phyloP scores from a whole-genome alignment of 148 eudicot species.

The Dysphania ambrosioides region DNA sequence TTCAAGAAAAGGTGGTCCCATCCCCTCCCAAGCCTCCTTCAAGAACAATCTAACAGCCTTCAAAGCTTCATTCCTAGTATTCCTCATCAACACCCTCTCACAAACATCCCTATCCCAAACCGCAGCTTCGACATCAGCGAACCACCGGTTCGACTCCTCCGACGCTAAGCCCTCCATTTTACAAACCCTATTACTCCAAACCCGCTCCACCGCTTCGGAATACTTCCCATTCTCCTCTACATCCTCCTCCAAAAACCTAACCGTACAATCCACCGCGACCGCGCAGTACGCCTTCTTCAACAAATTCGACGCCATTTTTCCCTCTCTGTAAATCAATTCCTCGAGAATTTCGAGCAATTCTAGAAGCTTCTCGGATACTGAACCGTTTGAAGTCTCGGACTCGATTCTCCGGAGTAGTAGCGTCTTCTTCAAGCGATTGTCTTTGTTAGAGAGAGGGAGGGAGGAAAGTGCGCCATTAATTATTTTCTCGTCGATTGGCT shows the following conservation, averaged over 20 bases:
- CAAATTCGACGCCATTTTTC: slow-evolving; percentile 25
- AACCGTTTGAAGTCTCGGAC: slow-evolving; percentile 22
- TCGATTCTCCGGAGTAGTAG: slow-evolving; percentile 49
- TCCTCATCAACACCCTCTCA: slow-evolving; percentile 33
- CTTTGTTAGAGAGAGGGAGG: slow-evolving; percentile 35
- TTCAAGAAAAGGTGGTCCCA: slow-evolving; percentile 69
- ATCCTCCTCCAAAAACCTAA: slow-evolving; percentile 32
- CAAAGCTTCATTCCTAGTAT: slow-evolving; percentile 42
- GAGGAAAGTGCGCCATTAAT: slow-evolving; percentile 28
- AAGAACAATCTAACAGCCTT: slow-evolving; percentile 42
- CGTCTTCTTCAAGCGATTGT: slow-evolving; percentile 35
- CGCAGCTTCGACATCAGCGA: slow-evolving; percentile 50
- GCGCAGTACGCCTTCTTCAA: slow-evolving; percentile 59
- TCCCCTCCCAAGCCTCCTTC: slow-evolving; percentile 43
- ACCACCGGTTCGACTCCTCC: slow-evolving; percentile 44
- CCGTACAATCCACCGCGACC: slow-evolving; percentile 62
- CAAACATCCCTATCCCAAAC: slow-evolving; percentile 39
- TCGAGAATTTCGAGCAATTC: slow-evolving; percentile 44
- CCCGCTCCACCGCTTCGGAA: slow-evolving; percentile 43
- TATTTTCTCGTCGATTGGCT: slow-evolving; percentile 35
- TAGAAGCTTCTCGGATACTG: slow-evolving; percentile 38
- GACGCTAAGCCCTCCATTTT: slow-evolving; percentile 43
- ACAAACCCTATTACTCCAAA: slow-evolving; percentile 54
- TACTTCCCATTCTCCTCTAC: slow-evolving; percentile 31
- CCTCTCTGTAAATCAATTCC: slow-evolving; percentile 33